Evolutionary conservation across 2,329 filamentous ascomycete genomes (phyloP), one percentile per base, ranked within the genome.

Genomic region (Calonectria fujianensis): DNA sequence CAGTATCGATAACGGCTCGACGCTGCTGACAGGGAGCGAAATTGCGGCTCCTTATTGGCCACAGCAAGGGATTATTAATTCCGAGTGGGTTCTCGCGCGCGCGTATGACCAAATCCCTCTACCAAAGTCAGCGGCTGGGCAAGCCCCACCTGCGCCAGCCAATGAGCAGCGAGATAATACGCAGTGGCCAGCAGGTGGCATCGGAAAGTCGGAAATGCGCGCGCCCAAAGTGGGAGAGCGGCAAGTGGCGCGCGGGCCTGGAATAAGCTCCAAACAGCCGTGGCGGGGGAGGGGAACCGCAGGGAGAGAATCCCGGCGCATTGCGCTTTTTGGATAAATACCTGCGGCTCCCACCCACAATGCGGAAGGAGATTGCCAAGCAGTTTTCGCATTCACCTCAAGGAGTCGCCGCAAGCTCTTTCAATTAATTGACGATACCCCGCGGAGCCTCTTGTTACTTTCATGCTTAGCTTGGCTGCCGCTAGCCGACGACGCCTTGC

Each of bases 61-160:
- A 37, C 10, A 41, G 4, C 13, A 20, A 1, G 5, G n/a, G 77
- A 77, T 66, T 73, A 73, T 51, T 64, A 71, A 70, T 74, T 32
- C 10, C 10, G 9, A 5, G 32, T 35, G 32, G 32, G 32, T 32
- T 72, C 13, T 70, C 79, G 79, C 81, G 82, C 82, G 82, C 82
- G 82, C 75, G 70, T 80, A 78, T 82, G 75, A 83, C 81, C 72
- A 81, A 79, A 61, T n/a, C 3, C 24, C n/a, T 11, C 39, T 35
- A 37, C 16, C 39, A 48, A 39, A 63, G 41, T 52, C 63, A 54
- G 68, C 61, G 54, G 2, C 6, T 76, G 69, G 65, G 18, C 14
- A 20, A 32, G 50, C 35, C 50, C 70, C 71, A 35, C 69, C 32
- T n/a, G 32, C 10, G 16, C 14, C 35, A 54, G 35, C 73, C 73